Evolutionary conservation across 495 filamentous ascomycete species (phyloP), one percentile per base, ranked within the genome.

Genomic region (Daldinia loculata): DNA sequence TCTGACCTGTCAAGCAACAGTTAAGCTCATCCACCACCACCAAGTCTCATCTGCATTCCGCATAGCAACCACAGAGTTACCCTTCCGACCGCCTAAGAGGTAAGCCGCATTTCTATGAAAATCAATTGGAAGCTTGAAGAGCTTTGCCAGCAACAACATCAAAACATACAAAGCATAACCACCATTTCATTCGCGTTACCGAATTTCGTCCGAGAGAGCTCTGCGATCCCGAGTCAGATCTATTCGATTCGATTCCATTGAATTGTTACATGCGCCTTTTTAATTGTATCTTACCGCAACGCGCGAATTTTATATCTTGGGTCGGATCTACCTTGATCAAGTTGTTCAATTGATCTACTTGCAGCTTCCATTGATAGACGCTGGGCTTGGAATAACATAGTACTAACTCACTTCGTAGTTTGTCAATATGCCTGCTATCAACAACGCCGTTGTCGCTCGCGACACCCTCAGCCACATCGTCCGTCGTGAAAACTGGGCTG

Each of bases 401-500:
- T 70, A 58, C 74, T 77, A 53, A 77, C 14, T 27, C 64, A 62
- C 1, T 51, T 51, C 14, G 36, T 36, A 76, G 70, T 61, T 24
- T 3, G 43, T 22, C 69, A 76, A 69, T n/a, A 85, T 85, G 83
- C 74, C 82, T 74, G 80, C 81, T 65, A 80, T 85, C 74, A 80
- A 76, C 70, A 77, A 75, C 67, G 65, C 82, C 59, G 38, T 86
- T 70, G 77, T 84, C 79, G 79, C 81, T 72, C 82, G 84, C 78
- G 81, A 84, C 76, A 67, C 71, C 67, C 43, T 82, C 63, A 56
- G 74, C 70, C 76, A 81, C 58, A 71, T 89, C 71, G 75, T 76
- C 67, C 86, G 82, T 73, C 86, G 87, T 60, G 71, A 74, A 56
- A 87, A 84, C 80, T 89, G 70, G 70, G 70, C 70, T 62, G 70